phyloP scores from a whole-genome alignment of 1,139 yeast genomes.

The Pneumocystis carinii region DNA sequence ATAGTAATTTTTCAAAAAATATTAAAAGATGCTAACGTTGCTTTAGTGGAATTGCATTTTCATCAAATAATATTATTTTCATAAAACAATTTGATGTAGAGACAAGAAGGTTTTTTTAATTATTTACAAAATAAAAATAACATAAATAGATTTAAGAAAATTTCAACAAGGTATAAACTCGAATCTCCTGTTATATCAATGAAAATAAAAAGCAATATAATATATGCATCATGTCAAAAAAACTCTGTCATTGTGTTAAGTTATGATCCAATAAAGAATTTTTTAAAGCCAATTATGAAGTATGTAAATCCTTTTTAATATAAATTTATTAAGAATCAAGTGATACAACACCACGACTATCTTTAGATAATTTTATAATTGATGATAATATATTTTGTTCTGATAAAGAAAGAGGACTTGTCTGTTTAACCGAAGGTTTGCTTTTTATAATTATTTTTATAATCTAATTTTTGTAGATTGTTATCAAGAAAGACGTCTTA shows the following conservation, averaged over 20 bases:
- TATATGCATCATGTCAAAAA: not conserved
- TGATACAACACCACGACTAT: not conserved
- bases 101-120: not conserved
- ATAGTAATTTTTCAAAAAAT: not conserved
- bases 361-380: not conserved
- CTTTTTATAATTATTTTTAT: not conserved
- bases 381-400: not conserved
- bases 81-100: not conserved
- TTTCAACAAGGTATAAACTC: not conserved
- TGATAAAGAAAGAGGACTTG: not conserved
- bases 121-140: not conserved
- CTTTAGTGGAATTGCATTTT: not conserved
- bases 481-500: not conserved
- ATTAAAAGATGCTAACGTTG: not conserved
- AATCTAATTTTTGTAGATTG: not conserved
- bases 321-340: not conserved
- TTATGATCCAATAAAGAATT: not conserved
- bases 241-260: not conserved
- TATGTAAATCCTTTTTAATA: not conserved
- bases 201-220: not conserved
- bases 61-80: not conserved
- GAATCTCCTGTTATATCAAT: not conserved
- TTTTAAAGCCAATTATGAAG: not conserved
- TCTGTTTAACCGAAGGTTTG: not conserved
- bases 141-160: not conserved